phyloP scores from a whole-genome alignment of 805 yeast genomes.

The Barnettozyma sucrosica region DNA sequence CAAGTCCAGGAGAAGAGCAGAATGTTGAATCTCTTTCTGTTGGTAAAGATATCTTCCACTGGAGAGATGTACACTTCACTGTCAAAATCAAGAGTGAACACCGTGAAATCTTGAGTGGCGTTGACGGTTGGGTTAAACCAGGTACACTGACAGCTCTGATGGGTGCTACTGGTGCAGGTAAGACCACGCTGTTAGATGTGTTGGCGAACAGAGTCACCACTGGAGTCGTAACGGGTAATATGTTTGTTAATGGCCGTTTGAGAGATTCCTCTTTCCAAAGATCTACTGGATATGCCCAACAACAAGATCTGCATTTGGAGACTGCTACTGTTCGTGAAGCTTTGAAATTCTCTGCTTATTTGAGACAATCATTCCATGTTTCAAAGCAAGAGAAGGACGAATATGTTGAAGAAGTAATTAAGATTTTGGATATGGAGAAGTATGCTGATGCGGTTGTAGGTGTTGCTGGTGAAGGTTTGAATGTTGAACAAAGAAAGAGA shows the following conservation, averaged over 20 bases:
- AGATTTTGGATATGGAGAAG: constrained; percentile 54
- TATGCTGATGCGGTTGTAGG: constrained; percentile 74
- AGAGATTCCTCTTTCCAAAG: constrained; percentile 58
- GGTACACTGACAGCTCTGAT: constrained; percentile 74
- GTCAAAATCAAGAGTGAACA: constrained; percentile 56
- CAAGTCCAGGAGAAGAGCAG: constrained; percentile 12
- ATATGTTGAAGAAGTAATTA: constrained; percentile 61
- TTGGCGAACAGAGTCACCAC: constrained; percentile 63
- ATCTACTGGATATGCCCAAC: constrained; percentile 58
- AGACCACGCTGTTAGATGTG: constrained; percentile 66
- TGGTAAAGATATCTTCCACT: constrained; percentile 56
- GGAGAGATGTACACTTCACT: constrained; percentile 72
- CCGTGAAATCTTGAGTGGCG: constrained; percentile 54
- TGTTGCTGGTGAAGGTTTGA: constrained; percentile 64
- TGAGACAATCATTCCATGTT: constrained; percentile 56
- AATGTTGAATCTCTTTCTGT: constrained; percentile 27
- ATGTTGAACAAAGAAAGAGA: constrained; percentile 61
- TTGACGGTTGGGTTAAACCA: constrained; percentile 81
- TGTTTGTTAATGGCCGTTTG: constrained; percentile 57
- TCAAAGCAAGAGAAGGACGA: constrained; percentile 51
- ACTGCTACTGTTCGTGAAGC: constrained; percentile 72
- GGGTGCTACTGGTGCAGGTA: constrained; percentile 83
- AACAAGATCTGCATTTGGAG: constrained; percentile 65
- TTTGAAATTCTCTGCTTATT: constrained; percentile 55
- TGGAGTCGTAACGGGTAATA: constrained; percentile 69